phyloP scores from a whole-genome alignment of 495 filamentous ascomycete genomes.

The Hypoxylon trugodes region DNA sequence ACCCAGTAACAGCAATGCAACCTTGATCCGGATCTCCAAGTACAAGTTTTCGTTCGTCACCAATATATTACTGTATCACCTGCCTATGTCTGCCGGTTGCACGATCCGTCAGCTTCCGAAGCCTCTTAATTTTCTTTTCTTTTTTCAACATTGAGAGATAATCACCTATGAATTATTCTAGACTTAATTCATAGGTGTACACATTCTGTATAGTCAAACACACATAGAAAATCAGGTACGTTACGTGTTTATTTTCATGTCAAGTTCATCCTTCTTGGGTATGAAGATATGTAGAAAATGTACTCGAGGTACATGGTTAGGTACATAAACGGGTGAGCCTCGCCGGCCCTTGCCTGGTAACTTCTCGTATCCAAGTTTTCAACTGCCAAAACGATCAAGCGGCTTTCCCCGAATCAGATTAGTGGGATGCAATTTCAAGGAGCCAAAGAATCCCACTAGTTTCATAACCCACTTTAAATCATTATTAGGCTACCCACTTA shows the following conservation, averaged over 20 bases:
- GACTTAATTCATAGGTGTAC: background rate
- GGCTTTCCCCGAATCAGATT: constrained; percentile 17
- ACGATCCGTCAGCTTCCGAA: constrained; percentile 17
- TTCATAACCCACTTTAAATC: constrained; percentile 24
- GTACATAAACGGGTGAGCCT: constrained; percentile 6
- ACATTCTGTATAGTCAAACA: too few species aligned
- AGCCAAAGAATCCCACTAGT: constrained; percentile 31
- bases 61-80: constrained; percentile 24
- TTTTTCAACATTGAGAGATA: background rate
- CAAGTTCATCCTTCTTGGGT: too few species aligned
- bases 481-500: constrained; percentile 32
- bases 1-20: constrained; percentile 12
- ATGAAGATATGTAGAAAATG: too few species aligned
- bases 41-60: constrained; percentile 2
- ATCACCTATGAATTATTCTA: too few species aligned
- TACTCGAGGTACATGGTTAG: too few species aligned
- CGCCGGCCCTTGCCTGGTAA: constrained; percentile 22
- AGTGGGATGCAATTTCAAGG: constrained; percentile 25
- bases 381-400: constrained; percentile 34
- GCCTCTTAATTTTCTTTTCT: background rate
- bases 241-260: too few species aligned
- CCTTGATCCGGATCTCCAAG: constrained; percentile 20
- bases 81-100: constrained; percentile 19
- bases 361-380: constrained; percentile 40
- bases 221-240: too few species aligned